Evolutionary conservation across 805 yeast genomes (phyloP).

Genomic region (Metschnikowia koreensis): DNA sequence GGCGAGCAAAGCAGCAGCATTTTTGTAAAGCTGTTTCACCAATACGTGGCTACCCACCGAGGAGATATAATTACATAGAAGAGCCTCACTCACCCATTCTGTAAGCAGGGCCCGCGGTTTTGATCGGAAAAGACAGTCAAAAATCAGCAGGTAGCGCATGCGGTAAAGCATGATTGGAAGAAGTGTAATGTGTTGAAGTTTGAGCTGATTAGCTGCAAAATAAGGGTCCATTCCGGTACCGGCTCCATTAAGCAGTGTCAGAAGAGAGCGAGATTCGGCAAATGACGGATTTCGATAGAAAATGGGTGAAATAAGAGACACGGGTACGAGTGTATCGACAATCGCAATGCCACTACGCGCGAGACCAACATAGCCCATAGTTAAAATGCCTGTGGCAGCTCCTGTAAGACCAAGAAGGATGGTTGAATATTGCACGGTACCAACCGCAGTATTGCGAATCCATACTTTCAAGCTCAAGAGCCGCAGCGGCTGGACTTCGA

Average conservation of each 20-base stretch:
- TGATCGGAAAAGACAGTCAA: slow-evolving; percentile 25
- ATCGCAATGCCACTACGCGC: slow-evolving; percentile 38
- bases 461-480: slow-evolving; percentile 23
- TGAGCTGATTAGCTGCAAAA: slow-evolving; percentile 29
- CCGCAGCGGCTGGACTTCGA: slow-evolving; percentile 30
- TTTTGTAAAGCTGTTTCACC: slow-evolving; percentile 18
- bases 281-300: not conserved
- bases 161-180: slow-evolving; percentile 40
- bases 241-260: not conserved
- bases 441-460: slow-evolving; percentile 18
- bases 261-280: not conserved
- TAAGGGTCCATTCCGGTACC: not conserved
- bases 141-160: slow-evolving; percentile 34
- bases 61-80: slow-evolving; percentile 37
- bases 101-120: not conserved
- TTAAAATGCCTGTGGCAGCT: slow-evolving; percentile 39
- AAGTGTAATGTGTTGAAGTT: slow-evolving; percentile 36
- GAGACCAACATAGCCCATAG: slow-evolving; percentile 39
- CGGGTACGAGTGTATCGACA: slow-evolving; percentile 37
- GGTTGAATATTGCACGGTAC: slow-evolving; percentile 30
- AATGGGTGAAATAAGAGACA: slow-evolving; percentile 29
- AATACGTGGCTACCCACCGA: slow-evolving; percentile 38
- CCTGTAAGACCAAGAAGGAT: slow-evolving; percentile 37
- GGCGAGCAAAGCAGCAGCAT: slow-evolving; percentile 3
- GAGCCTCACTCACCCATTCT: slow-evolving; percentile 33